These are phyloP conservation scores for Microthlaspi erraticum DNA, from an alignment of 345 rosid genomes.

Conservation along the genomic window DNA sequence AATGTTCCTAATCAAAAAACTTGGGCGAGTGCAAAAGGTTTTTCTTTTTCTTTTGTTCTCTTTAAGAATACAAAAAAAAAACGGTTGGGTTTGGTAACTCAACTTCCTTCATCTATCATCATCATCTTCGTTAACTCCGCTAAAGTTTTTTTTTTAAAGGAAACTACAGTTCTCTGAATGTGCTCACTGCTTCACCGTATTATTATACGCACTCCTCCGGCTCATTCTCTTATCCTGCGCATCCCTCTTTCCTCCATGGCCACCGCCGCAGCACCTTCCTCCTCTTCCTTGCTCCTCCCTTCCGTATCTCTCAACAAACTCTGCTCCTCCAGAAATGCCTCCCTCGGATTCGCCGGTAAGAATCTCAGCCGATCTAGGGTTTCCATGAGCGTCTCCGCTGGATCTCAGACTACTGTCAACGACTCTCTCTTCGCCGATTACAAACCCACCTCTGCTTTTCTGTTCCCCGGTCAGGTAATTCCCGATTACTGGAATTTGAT, in stretches of 20 bases:
- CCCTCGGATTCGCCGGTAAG: constrained; percentile 44
- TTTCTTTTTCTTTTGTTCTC: background rate
- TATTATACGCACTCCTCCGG: constrained; percentile 34
- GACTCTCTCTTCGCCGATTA: constrained; percentile 77
- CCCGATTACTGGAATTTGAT: background rate
- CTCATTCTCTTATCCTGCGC: constrained; percentile 46
- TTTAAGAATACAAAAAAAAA: constrained; percentile 5
- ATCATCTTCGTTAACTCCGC: constrained; percentile 56
- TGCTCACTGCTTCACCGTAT: constrained; percentile 46
- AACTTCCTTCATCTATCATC: constrained; percentile 46
- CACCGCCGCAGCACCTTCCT: constrained; percentile 46
- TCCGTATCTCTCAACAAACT: constrained; percentile 47
- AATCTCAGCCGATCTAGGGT: constrained; percentile 60
- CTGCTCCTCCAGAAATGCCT: constrained; percentile 36
- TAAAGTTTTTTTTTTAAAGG: background rate
- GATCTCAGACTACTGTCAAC: constrained; percentile 57
- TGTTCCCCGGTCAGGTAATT: constrained; percentile 94
- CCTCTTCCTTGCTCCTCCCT: constrained; percentile 56
- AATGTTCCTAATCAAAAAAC: no score
- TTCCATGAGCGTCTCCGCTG: constrained; percentile 68
- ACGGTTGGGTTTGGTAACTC: constrained; percentile 24
- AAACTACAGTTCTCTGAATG: constrained; percentile 33
- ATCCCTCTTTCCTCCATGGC: constrained; percentile 21
- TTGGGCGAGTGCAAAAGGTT: no score
- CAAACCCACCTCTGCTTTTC: constrained; percentile 76